Evolutionary conservation across 108 stramenopile species (phyloP).

Genomic region (Discostella stelligeroides): DNA sequence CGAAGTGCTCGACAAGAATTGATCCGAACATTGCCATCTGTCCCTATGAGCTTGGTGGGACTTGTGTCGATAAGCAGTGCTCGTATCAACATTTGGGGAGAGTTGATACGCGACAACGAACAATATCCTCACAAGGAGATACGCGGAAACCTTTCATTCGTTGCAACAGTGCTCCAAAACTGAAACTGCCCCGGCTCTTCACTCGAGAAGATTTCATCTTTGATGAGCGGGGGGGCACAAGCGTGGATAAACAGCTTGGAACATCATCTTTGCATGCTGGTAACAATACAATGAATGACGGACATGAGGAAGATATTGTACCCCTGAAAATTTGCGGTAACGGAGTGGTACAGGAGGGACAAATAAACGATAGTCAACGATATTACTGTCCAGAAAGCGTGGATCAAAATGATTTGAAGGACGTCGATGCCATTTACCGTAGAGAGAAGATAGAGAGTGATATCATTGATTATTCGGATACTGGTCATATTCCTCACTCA

Average conservation of each 20-base stretch:
- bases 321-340: no score
- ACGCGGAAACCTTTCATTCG: conserved; percentile 6
- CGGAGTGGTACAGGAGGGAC: no score
- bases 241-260: background rate
- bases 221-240: background rate
- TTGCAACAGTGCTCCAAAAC: conserved; percentile 14
- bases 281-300: background rate
- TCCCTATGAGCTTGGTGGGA: conserved; percentile 77
- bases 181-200: conserved; percentile 20
- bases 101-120: background rate
- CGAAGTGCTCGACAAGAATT: conserved; percentile 10
- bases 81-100: conserved; percentile 62
- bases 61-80: conserved; percentile 68
- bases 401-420: background rate
- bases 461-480: background rate
- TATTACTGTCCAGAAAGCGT: conserved; percentile 13
- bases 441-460: background rate
- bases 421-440: background rate
- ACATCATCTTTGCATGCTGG: background rate
- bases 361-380: no score
- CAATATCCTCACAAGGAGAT: background rate
- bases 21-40: conserved; percentile 70
- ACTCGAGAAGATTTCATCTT: conserved; percentile 12
- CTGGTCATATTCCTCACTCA: no score
- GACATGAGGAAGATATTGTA: background rate